These are phyloP conservation scores for Paramecium pentaurelia DNA, from an alignment of 73 alveolate genomes.

Conservation along the genomic window DNA sequence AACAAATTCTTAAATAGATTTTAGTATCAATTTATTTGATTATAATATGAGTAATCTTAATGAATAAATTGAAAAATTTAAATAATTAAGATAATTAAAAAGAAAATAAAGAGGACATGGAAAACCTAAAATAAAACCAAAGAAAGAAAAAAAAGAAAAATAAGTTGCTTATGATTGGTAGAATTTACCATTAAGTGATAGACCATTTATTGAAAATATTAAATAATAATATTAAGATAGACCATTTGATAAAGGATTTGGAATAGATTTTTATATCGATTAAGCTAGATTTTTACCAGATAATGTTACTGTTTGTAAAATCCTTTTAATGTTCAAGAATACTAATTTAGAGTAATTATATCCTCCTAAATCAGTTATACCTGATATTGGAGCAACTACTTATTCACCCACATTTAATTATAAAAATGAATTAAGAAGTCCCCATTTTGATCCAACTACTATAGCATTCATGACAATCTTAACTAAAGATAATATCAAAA, in stretches of 20 bases:
- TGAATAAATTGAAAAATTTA: slow-evolving; percentile 31
- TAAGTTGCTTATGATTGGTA: slow-evolving; percentile 48
- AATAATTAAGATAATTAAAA: slow-evolving; percentile 47
- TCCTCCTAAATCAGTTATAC: slow-evolving; percentile 73
- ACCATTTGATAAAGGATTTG: slow-evolving; percentile 72
- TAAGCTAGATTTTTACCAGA: slow-evolving; percentile 84
- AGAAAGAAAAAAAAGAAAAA: slow-evolving; percentile 29
- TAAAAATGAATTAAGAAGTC: slow-evolving; percentile 78
- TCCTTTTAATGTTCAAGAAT: slow-evolving; percentile 61
- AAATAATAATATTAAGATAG: slow-evolving; percentile 60
- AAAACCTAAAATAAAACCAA: slow-evolving; percentile 26
- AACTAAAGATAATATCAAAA: slow-evolving; percentile 77
- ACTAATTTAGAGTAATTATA: slow-evolving; percentile 66
- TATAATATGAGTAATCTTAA: slow-evolving; percentile 44
- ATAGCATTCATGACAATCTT: slow-evolving; percentile 68
- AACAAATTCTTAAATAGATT: background rate
- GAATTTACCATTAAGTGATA: slow-evolving; percentile 36
- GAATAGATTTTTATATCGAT: slow-evolving; percentile 88
- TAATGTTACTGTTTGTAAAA: slow-evolving; percentile 77
- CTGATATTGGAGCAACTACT: slow-evolving; percentile 72
- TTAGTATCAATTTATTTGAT: slow-evolving; percentile 52
- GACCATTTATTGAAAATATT: slow-evolving; percentile 51
- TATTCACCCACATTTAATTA: slow-evolving; percentile 76
- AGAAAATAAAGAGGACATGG: slow-evolving; percentile 50
- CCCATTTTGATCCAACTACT: slow-evolving; percentile 80